Evolutionary conservation across 2,329 filamentous ascomycete species (phyloP).

Genomic region (Pseudocercospora fijiensis): DNA sequence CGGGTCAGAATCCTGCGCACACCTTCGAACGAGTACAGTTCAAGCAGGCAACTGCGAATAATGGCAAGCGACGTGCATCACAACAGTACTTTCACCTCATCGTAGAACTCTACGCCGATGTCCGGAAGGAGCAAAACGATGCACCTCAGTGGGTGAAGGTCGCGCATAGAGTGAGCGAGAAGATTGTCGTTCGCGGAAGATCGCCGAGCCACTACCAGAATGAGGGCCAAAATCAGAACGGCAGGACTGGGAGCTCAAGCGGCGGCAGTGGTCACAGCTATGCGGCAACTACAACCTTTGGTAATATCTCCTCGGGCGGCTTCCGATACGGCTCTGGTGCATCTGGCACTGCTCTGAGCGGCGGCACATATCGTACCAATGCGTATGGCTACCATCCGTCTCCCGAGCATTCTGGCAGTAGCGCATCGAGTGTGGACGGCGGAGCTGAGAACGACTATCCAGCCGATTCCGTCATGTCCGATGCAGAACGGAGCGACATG

Average conservation of each 20-base stretch:
- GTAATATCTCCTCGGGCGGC: constrained; percentile 33
- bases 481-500: constrained; percentile 45
- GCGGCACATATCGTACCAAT: constrained; percentile 33
- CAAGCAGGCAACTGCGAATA: constrained; percentile 91
- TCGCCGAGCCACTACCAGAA: constrained; percentile 66
- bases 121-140: constrained; percentile 49
- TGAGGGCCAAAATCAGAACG: constrained; percentile 49
- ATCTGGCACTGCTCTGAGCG: constrained; percentile 26
- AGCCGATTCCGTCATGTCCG: constrained; percentile 43
- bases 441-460: constrained; percentile 35
- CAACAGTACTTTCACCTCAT: constrained; percentile 94
- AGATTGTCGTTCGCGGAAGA: constrained; percentile 82
- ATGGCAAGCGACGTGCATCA: constrained; percentile 82
- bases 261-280: constrained; percentile 51
- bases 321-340: constrained; percentile 27
- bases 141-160: constrained; percentile 66
- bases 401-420: constrained; percentile 46
- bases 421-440: constrained; percentile 39
- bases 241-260: constrained; percentile 66
- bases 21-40: constrained; percentile 90
- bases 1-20: constrained; percentile 48
- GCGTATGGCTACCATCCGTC: constrained; percentile 31
- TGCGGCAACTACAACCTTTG: constrained; percentile 30
- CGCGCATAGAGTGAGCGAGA: constrained; percentile 69
- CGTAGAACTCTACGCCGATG: constrained; percentile 75